Conservation (phyloP, 352 stramenopile species). For the Pythium monospermum region DNA sequence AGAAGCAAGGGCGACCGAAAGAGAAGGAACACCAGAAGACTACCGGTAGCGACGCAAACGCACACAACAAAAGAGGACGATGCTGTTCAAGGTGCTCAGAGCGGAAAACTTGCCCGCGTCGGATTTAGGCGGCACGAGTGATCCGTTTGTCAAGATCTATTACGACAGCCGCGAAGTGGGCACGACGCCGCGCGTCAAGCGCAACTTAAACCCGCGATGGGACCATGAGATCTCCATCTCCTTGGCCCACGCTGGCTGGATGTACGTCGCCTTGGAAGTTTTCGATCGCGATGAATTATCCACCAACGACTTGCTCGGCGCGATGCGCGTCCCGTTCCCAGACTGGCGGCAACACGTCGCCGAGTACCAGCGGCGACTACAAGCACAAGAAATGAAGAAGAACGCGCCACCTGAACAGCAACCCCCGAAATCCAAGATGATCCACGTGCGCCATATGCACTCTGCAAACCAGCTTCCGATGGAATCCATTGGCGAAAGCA, state of each 20-base stretch:
- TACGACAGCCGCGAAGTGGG: constrained; percentile 78
- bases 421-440: too few relatives aligned
- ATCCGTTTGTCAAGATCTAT: constrained; percentile 68
- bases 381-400: constrained; percentile 11
- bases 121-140: constrained; percentile 59
- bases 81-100: constrained; percentile 71
- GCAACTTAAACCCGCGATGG: constrained; percentile 68
- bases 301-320: constrained; percentile 58
- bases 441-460: too few relatives aligned
- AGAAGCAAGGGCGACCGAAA: neutral
- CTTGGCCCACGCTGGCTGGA: constrained; percentile 41
- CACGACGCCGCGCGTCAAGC: constrained; percentile 61
- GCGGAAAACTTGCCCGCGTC: constrained; percentile 63
- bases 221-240: constrained; percentile 57
- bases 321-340: constrained; percentile 66
- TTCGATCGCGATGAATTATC: constrained; percentile 69
- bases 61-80: constrained; percentile 7
- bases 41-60: neutral
- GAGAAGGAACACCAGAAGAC: neutral
- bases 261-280: constrained; percentile 74
- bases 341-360: constrained; percentile 51
- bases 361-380: constrained; percentile 32
- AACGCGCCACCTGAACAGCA: too few relatives aligned
- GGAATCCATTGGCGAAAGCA: constrained; percentile 22
- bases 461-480: constrained; percentile 17